These are phyloP conservation scores for Cunninghamia lanceolata DNA, from an alignment of 75 land plant genomes.

Conservation along the genomic window DNA sequence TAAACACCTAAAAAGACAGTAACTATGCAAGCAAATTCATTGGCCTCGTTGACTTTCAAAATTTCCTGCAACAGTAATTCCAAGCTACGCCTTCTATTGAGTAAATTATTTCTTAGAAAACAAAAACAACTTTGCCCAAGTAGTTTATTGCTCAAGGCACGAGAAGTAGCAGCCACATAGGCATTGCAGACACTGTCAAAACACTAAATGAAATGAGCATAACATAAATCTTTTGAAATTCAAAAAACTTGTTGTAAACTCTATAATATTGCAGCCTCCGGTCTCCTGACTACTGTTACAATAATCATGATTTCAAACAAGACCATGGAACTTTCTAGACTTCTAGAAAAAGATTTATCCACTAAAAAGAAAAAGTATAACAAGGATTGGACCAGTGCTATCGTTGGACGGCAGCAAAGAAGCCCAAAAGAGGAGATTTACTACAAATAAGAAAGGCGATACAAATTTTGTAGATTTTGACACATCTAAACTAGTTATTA, in stretches of 20 bases:
- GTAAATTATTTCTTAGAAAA: background rate
- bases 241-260: background rate
- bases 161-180: background rate
- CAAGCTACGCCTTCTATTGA: background rate
- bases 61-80: background rate
- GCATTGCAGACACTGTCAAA: background rate
- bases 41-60: background rate
- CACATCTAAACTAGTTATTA: background rate
- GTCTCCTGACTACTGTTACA: background rate
- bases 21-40: background rate
- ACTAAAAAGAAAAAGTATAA: background rate
- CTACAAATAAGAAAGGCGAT: background rate
- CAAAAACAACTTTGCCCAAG: too few species aligned
- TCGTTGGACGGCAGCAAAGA: background rate
- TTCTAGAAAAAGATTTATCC: background rate
- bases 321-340: background rate
- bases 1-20: background rate
- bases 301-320: background rate
- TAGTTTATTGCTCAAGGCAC: background rate
- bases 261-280: background rate
- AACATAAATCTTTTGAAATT: background rate
- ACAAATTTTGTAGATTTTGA: background rate
- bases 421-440: background rate
- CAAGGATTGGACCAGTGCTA: background rate
- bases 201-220: background rate